Evolutionary conservation across 129 eudicot species (phyloP).

Genomic region (Arctium minus): DNA sequence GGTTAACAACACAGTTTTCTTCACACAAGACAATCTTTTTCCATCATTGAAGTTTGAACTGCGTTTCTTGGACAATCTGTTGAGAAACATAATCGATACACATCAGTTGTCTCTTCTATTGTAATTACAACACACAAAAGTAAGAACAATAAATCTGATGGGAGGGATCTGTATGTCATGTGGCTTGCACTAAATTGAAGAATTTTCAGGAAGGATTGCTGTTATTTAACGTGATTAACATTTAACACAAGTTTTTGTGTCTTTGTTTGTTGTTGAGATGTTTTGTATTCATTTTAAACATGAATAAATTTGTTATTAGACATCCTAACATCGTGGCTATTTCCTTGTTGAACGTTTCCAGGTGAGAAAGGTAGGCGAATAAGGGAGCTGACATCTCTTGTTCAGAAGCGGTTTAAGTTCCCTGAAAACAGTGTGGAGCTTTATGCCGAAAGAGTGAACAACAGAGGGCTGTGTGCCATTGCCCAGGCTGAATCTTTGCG

Average conservation of each 20-base stretch:
- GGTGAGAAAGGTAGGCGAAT: conserved; percentile 70
- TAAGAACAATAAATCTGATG: background rate
- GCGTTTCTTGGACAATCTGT: background rate
- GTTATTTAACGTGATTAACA: background rate
- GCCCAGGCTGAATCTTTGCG: conserved; percentile 66
- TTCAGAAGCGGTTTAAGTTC: conserved; percentile 58
- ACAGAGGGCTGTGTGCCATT: conserved; percentile 62
- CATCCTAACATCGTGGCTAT: background rate
- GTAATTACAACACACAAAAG: background rate
- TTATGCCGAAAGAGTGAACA: conserved; percentile 62
- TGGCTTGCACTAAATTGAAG: background rate
- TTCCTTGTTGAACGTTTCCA: background rate
- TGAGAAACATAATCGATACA: background rate
- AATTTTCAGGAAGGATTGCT: background rate
- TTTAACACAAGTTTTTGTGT: background rate
- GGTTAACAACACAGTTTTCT: background rate
- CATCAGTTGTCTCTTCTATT: background rate
- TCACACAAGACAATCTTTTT: background rate
- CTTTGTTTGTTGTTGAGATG: background rate
- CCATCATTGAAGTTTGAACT: background rate
- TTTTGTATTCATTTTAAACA: background rate
- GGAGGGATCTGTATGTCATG: background rate
- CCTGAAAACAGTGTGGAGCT: conserved; percentile 64
- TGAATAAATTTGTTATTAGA: background rate
- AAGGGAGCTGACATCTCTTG: conserved; percentile 57